Evolutionary conservation across 805 yeast genomes (phyloP).

Genomic region (Metschnikowia drakensbergensis): DNA sequence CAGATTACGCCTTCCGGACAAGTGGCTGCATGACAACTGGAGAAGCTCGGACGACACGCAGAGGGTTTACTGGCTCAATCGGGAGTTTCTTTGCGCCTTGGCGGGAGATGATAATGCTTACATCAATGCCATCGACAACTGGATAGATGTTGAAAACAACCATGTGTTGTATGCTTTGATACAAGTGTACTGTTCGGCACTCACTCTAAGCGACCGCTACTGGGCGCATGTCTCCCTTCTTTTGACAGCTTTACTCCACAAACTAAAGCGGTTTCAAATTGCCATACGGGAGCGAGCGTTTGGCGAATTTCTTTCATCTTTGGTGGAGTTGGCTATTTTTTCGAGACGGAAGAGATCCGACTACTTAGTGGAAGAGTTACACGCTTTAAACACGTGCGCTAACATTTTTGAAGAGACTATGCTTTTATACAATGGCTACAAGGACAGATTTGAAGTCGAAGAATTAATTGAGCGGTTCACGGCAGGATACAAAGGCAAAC

Average conservation of each 20-base stretch:
- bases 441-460: slow-evolving; percentile 21
- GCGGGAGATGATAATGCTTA: slow-evolving; percentile 19
- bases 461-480: slow-evolving; percentile 9
- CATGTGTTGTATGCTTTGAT: slow-evolving; percentile 27
- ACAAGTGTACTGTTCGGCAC: slow-evolving; percentile 27
- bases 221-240: slow-evolving; percentile 30
- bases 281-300: slow-evolving; percentile 19
- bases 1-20: slow-evolving; percentile 28
- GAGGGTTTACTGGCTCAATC: slow-evolving; percentile 24
- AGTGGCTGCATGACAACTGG: slow-evolving; percentile 25
- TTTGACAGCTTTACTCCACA: slow-evolving; percentile 19
- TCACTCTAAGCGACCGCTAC: slow-evolving; percentile 17
- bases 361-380: slow-evolving; percentile 5
- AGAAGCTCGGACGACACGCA: slow-evolving; percentile 19
- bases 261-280: slow-evolving; percentile 20
- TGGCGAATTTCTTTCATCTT: slow-evolving; percentile 23
- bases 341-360: slow-evolving; percentile 1
- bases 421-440: slow-evolving; percentile 33
- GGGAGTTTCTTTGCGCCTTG: slow-evolving; percentile 23
- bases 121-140: slow-evolving; percentile 21
- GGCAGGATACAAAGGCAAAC: neutral
- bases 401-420: slow-evolving; percentile 20
- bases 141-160: slow-evolving; percentile 18
- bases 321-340: slow-evolving; percentile 10
- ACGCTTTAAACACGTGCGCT: slow-evolving; percentile 5